Conservation (phyloP, 1,284 basidiomycete species). For the Ganoderma boninense region DNA sequence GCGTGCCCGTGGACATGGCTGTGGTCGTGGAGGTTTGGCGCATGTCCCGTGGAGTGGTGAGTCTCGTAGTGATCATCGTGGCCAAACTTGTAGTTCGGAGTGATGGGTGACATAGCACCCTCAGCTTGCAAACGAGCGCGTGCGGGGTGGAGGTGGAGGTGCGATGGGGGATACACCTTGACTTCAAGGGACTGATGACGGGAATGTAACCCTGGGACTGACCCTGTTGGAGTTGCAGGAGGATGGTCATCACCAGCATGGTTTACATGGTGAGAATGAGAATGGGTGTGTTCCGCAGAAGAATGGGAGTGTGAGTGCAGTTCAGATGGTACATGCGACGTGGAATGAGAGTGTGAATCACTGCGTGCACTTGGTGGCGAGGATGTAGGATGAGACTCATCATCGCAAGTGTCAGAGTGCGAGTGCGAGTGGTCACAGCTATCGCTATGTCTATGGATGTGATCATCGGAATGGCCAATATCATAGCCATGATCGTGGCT, state of each 20-base stretch:
- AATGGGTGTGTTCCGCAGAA: constrained; percentile 35
- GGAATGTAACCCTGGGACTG: constrained; percentile 21
- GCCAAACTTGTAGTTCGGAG: constrained; percentile 67
- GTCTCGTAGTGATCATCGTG: constrained; percentile 66
- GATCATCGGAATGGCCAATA: constrained; percentile 13
- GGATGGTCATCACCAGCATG: constrained; percentile 17
- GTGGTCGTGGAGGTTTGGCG: constrained; percentile 64
- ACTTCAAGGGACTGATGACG: constrained; percentile 32
- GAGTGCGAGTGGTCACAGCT: constrained; percentile 37
- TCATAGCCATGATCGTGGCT: constrained; percentile 15
- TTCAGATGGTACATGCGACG: constrained; percentile 24
- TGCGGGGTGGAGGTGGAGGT: constrained; percentile 26
- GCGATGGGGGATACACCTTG: constrained; percentile 23
- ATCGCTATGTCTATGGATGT: constrained; percentile 36
- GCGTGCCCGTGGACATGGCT: constrained; percentile 56
- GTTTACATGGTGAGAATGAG: constrained; percentile 41
- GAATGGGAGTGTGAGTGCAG: constrained; percentile 43
- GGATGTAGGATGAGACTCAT: constrained; percentile 33
- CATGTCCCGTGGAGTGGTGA: constrained; percentile 59
- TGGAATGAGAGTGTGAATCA: constrained; percentile 43
- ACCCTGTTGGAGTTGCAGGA: constrained; percentile 1
- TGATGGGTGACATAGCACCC: constrained; percentile 53
- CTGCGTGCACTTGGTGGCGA: constrained; percentile 16
- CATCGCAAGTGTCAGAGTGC: constrained; percentile 22
- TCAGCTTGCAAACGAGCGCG: constrained; percentile 24